phyloP scores from a whole-genome alignment of 768 basidiomycete species.

The Leccinum broughii region DNA sequence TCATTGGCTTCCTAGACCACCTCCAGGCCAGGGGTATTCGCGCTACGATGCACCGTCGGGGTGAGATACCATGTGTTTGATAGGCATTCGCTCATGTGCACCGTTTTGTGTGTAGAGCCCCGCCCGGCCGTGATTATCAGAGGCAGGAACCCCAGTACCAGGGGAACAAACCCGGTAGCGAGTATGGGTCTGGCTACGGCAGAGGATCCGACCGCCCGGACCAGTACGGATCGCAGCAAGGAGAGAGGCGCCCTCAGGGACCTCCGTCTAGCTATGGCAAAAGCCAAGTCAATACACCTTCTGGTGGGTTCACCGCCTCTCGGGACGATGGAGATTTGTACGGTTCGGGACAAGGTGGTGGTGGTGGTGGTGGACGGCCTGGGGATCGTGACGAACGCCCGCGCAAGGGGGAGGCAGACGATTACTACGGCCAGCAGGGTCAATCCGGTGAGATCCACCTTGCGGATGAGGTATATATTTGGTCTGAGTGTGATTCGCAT shows the following conservation, averaged over 20 bases:
- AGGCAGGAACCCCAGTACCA: constrained; percentile 4
- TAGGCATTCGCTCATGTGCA: neutral
- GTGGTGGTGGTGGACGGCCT: neutral
- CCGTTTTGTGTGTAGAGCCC: constrained; percentile 6
- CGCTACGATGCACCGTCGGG: constrained; percentile 15
- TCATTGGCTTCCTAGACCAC: neutral
- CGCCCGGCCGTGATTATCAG: constrained; percentile 9
- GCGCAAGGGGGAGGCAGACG: constrained; percentile 18
- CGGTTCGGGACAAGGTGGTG: constrained; percentile 10
- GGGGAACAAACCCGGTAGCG: constrained; percentile 7
- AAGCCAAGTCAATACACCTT: constrained; percentile 11
- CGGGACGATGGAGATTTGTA: constrained; percentile 12
- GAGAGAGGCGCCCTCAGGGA: constrained; percentile 10
- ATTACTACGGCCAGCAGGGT: constrained; percentile 19
- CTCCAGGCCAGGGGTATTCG: constrained; percentile 3
- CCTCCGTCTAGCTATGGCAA: constrained; percentile 3
- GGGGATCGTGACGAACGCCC: constrained; percentile 5
- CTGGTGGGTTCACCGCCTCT: constrained; percentile 19
- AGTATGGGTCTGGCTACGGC: constrained; percentile 1
- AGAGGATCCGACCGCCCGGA: constrained; percentile 6
- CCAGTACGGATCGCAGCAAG: constrained; percentile 13
- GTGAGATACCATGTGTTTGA: constrained; percentile 4
- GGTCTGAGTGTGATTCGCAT: constrained; percentile 4
- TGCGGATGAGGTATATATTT: neutral
- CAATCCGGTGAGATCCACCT: constrained; percentile 5